Evolutionary conservation across 192 early-diverging fungal genomes (phyloP), one percentile per base, ranked within the genome.

Genomic region (Coemansia erecta): DNA sequence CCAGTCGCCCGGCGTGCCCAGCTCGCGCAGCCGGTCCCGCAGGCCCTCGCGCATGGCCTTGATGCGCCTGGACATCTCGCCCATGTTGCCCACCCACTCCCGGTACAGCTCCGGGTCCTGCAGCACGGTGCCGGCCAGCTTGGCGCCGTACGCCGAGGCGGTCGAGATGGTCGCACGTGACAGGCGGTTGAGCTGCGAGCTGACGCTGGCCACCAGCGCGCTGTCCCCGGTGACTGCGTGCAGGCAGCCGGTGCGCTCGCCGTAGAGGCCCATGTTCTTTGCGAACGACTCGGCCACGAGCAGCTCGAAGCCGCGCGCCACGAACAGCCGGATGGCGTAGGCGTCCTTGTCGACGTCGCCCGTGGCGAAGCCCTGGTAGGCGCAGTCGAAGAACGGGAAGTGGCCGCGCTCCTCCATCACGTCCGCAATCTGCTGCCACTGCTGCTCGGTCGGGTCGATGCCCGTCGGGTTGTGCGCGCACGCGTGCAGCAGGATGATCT

Each of bases 391-490:
- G 85, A 99, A 97, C 17, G 92, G 88, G 68, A 98, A 91, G 66
- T 93, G 94, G 61, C 90, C 89, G 57, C 81, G 72, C 69, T 85
- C 84, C 24, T 79, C 73, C 73, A 93, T 88, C 12, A 92, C 85
- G 22, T 89, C 85, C 22, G 95, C 94, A 59, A 99, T 95, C 48
- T 79, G 69, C 73, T 86, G 86, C 97, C 97, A 99, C 74, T 99
- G 92, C 52, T 90, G 92, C 18, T 84, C 81, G 1, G 95, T 92
- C 21, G 97, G 97, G 68, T 99, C 97, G 40, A 99, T 93, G 70
- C 97, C 97, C 0, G 97, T 99, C 26, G 97, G 97, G 85, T 99
- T 99, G 80, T 99, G 97, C 17, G 97, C 97, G 64, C 97, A 99
- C 9, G 93, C 90, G 78, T 99, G 97, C 19, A 99, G 71, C 49